Conservation (phyloP, 306 rosid species). For the Coriaria nepalensis region DNA sequence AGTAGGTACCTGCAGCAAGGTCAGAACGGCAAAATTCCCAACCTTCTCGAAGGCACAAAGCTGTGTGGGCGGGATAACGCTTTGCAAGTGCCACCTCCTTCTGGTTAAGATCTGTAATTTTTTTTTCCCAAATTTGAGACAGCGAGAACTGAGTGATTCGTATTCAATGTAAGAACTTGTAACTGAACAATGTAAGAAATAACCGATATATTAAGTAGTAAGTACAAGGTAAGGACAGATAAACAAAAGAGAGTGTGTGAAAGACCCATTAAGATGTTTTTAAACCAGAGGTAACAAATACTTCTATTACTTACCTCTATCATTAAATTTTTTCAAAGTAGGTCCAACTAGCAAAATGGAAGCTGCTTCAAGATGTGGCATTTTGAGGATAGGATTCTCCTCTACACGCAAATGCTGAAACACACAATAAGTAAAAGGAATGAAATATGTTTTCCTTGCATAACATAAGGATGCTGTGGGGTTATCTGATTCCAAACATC, state of each 20-base stretch:
- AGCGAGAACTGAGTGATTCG: no score
- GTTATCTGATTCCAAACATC: no score
- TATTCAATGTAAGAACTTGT: no score
- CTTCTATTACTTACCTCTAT: slow-evolving; percentile 52
- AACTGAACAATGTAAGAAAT: no score
- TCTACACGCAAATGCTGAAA: slow-evolving; percentile 92
- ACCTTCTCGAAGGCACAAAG: slow-evolving; percentile 83
- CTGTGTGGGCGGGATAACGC: slow-evolving; percentile 77
- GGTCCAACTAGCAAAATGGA: slow-evolving; percentile 91
- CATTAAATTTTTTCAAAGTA: slow-evolving; percentile 82
- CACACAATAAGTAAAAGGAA: slow-evolving; percentile 13
- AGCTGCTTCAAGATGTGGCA: slow-evolving; percentile 91
- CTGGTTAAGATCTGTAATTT: slow-evolving; percentile 62
- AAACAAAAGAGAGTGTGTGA: neutral
- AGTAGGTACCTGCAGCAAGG: slow-evolving; percentile 41
- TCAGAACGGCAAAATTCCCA: slow-evolving; percentile 90
- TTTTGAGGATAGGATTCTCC: slow-evolving; percentile 92
- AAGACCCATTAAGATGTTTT: neutral
- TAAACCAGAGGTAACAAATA: neutral
- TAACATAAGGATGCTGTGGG: no score
- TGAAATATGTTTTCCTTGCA: neutral
- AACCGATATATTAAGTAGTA: neutral
- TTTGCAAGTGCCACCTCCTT: slow-evolving; percentile 63
- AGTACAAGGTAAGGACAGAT: neutral
- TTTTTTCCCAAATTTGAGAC: slow-evolving; percentile 7